Conservation (phyloP, 1,284 basidiomycete genomes). For the Rhodotorula sp. region DNA sequence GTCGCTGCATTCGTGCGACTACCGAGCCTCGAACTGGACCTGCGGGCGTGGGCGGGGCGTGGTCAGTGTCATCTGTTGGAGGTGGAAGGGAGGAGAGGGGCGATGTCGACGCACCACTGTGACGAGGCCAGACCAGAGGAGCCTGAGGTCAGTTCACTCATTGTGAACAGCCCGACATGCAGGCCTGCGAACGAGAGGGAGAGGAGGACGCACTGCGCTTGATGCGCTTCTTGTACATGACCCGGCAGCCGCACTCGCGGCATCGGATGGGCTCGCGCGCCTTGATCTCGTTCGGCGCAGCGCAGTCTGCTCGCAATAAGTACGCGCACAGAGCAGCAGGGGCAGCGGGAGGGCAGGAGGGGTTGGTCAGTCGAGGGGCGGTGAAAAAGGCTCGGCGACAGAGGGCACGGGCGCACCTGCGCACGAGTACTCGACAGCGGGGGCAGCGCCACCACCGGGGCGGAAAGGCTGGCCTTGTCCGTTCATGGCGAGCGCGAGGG, state of each 20-base stretch:
- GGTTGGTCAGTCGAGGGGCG: slow-evolving; percentile 3
- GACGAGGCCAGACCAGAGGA: background rate
- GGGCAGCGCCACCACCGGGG: background rate
- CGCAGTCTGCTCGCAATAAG: slow-evolving; percentile 69
- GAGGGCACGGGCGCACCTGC: slow-evolving; percentile 65
- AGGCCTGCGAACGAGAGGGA: too few species aligned
- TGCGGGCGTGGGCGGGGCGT: slow-evolving; percentile 52
- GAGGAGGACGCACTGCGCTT: slow-evolving; percentile 77
- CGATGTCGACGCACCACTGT: background rate
- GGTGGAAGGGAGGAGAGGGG: background rate
- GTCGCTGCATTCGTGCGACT: slow-evolving; percentile 21
- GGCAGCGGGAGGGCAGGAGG: too few species aligned
- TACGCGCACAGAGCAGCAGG: background rate
- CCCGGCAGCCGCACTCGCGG: slow-evolving; percentile 94
- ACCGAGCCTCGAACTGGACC: slow-evolving; percentile 87
- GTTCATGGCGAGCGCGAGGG: background rate
- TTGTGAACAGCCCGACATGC: background rate
- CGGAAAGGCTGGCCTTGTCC: slow-evolving; percentile 11
- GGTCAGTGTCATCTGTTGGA: background rate
- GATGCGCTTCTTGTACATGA: slow-evolving; percentile 99
- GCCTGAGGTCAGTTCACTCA: background rate
- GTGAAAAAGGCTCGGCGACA: background rate
- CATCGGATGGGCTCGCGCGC: slow-evolving; percentile 94
- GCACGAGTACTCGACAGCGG: slow-evolving; percentile 78
- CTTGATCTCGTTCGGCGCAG: slow-evolving; percentile 88